These are phyloP conservation scores for Xylariaceae sp. DNA, from an alignment of 2,329 filamentous ascomycete genomes.

Conservation along the genomic window DNA sequence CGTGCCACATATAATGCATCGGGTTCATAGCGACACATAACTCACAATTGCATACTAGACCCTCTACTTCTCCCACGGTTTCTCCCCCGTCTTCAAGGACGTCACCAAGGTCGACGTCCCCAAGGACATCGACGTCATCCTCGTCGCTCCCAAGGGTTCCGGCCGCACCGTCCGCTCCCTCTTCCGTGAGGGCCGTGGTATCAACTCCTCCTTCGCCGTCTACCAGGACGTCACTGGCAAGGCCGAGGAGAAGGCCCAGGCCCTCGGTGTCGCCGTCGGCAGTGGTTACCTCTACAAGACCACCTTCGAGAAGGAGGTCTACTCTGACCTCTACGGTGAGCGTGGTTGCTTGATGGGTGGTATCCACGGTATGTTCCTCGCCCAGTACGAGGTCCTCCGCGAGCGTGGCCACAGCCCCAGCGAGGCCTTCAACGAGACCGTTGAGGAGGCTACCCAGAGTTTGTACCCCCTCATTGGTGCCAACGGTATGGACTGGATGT, in stretches of 20 bases:
- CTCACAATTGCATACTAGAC: constrained; percentile 52
- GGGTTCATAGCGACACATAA: neutral
- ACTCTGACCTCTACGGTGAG: constrained; percentile 99
- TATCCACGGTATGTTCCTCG: constrained; percentile 99
- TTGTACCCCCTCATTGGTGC: constrained; percentile 95
- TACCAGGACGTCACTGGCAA: constrained; percentile 98
- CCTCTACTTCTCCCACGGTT: constrained; percentile 99
- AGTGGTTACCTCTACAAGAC: constrained; percentile 99
- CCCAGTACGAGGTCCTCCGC: constrained; percentile 99
- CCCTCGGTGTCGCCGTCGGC: constrained; percentile 93
- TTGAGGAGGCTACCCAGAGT: constrained; percentile 97
- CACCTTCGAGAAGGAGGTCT: constrained; percentile 99
- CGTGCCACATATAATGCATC: constrained; percentile 30
- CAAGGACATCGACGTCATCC: constrained; percentile 95
- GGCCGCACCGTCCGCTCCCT: constrained; percentile 97
- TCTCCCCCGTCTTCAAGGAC: constrained; percentile 99
- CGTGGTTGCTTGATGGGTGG: constrained; percentile 99
- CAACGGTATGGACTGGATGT: constrained; percentile 99
- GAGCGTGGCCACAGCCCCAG: constrained; percentile 96
- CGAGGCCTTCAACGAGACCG: constrained; percentile 99
- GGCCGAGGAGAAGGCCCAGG: constrained; percentile 95
- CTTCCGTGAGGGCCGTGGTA: constrained; percentile 98
- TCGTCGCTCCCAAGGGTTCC: constrained; percentile 98
- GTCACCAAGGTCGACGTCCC: constrained; percentile 98
- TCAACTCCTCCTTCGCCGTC: constrained; percentile 98